Percentiles rank a stretch among this genome's conserved stretches.
Conservation (phyloP, 306 rosid genomes). For the Citrullus amarus region DNA sequence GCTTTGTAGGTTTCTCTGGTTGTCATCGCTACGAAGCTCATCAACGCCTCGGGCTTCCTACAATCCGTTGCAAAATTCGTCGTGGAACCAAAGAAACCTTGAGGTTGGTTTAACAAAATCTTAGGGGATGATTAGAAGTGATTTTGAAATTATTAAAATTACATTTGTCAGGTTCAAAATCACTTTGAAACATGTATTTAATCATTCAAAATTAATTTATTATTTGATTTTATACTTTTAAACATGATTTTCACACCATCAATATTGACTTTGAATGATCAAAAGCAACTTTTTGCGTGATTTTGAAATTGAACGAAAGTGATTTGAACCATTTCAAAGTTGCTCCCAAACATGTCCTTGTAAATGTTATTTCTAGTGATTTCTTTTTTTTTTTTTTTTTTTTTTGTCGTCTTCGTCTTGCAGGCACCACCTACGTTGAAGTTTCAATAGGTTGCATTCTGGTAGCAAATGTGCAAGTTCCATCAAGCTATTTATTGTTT, state of each 20-base stretch:
- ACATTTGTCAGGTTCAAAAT: too few species aligned
- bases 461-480: background rate
- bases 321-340: background rate
- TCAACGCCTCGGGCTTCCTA: conserved; percentile 78
- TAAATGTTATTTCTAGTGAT: background rate
- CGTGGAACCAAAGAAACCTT: conserved; percentile 90
- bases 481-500: background rate
- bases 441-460: background rate
- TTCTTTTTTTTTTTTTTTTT: background rate
- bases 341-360: background rate
- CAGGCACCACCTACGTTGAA: conserved; percentile 88
- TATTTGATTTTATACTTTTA: background rate
- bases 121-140: background rate
- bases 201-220: too few species aligned
- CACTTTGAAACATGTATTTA: too few species aligned
- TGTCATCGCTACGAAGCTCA: conserved; percentile 97
- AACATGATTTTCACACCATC: background rate
- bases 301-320: too few species aligned
- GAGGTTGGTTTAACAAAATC: conserved; percentile 27
- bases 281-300: too few species aligned
- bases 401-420: conserved; percentile 10
- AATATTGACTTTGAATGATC: too few species aligned
- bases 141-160: too few species aligned
- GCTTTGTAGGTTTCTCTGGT: conserved; percentile 68
- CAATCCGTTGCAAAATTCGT: conserved; percentile 84